Base-by-base conservation (phyloP, 176 grass and related monocot species). In the Phragmites australis region DNA sequence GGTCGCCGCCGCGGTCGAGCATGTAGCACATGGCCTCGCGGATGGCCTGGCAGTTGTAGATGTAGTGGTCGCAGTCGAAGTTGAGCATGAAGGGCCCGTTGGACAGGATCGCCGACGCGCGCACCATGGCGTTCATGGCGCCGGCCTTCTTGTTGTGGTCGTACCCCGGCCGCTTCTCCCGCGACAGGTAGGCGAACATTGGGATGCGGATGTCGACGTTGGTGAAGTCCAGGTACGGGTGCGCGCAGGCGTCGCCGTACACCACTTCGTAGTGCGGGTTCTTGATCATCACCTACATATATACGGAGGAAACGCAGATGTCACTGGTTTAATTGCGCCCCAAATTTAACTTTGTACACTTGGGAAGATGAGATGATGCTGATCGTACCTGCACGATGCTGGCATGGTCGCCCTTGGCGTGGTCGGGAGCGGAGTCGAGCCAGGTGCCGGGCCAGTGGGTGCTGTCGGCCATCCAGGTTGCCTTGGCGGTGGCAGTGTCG, bases 31-130 rank as follows among this genome's bases (percentile, higher is more conserved):
- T 94, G 51, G 89, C 92, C 70, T 94, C 92, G 27, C 92, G 82
- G 72, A 97, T 87, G 2, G 94, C 94, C 21, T 68, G 27, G 39
- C 78, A 90, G 83, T 97, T 97, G 85, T 97, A 92, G 45, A 97
- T 88, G 82, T 97, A 97, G 91, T 97, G 94, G 74, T 97, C 94
- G 83, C 94, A 94, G 79, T 97, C 94, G 84, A 97, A 94, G 92
- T 97, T 97, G 85, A 97, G 83, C 69, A 97, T 85, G 83, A 97
- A 97, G n/a, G 94, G 82, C 0, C 92, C 94, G 21, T 97, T 97
- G 53, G 94, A 97, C 7, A 97, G 83, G 74, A 98, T 68, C 1
- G 92, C 95, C 14, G 95, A 94, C 62, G 95, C 89, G 42, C 92
- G 90, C 22, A 98, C 92, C 80, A 94, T 80, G 46, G 95, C 90